A percentile compares a stretch with the other conserved stretches of the same genome.
Conservation (phyloP, 148 eudicot species). For the Silene conica region DNA sequence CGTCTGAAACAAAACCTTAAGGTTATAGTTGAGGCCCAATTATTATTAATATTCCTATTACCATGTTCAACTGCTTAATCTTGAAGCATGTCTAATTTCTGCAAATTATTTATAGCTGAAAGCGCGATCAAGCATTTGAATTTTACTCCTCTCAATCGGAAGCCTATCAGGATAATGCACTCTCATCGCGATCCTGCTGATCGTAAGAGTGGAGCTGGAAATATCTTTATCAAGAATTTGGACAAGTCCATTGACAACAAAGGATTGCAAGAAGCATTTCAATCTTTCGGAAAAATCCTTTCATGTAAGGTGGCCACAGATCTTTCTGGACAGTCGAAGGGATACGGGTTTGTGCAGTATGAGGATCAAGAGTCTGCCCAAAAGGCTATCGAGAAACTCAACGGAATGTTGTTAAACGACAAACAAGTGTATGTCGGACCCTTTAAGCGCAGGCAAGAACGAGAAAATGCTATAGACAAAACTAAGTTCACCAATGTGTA, state of each 20-base stretch:
- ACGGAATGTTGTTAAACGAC: constrained; percentile 82
- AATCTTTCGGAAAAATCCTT: constrained; percentile 65
- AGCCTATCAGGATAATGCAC: constrained; percentile 79
- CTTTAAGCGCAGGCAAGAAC: constrained; percentile 70
- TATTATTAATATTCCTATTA: too few relatives aligned
- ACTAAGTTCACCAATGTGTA: constrained; percentile 70
- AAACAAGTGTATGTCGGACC: constrained; percentile 90
- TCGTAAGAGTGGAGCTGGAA: constrained; percentile 75
- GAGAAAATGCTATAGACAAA: constrained; percentile 59
- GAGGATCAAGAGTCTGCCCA: constrained; percentile 76
- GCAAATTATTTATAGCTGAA: constrained; percentile 46
- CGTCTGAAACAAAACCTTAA: too few relatives aligned
- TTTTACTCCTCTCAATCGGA: constrained; percentile 68
- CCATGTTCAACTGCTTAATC: too few relatives aligned
- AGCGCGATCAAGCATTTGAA: constrained; percentile 64
- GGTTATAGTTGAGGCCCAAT: too few relatives aligned
- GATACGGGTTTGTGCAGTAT: constrained; percentile 94
- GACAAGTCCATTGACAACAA: constrained; percentile 90
- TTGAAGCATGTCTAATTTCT: background rate
- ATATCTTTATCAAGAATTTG: constrained; percentile 90
- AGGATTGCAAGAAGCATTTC: constrained; percentile 74
- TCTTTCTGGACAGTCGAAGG: constrained; percentile 76
- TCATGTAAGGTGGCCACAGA: constrained; percentile 90
- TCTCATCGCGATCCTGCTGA: constrained; percentile 73
- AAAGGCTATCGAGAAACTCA: constrained; percentile 73